These are phyloP conservation scores for Apiospora rasikravindrae DNA, from an alignment of 2,329 filamentous ascomycete species.

Conservation along the genomic window DNA sequence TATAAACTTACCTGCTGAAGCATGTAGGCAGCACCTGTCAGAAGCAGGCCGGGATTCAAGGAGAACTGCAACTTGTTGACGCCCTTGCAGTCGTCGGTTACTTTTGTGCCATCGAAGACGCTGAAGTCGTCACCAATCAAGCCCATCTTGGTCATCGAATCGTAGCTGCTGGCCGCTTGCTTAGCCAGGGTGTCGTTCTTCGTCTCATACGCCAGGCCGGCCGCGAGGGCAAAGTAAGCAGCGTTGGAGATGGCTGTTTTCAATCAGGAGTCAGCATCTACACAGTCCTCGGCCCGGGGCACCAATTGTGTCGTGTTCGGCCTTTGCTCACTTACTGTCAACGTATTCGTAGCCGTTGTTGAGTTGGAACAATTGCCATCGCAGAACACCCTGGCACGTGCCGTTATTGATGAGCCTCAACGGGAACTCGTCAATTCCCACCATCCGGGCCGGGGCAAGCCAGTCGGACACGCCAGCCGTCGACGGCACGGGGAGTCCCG, in stretches of 20 bases:
- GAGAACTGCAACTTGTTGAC: constrained; percentile 56
- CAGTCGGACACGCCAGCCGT: constrained; percentile 53
- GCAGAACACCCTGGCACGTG: constrained; percentile 62
- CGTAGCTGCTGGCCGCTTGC: constrained; percentile 61
- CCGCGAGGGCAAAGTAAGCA: constrained; percentile 54
- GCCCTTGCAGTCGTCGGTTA: constrained; percentile 47
- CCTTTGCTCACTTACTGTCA: constrained; percentile 39
- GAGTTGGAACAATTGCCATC: constrained; percentile 67
- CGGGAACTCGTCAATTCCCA: constrained; percentile 62
- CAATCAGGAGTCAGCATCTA: constrained; percentile 12
- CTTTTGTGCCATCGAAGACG: constrained; percentile 54
- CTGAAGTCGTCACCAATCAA: constrained; percentile 51
- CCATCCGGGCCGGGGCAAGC: constrained; percentile 64
- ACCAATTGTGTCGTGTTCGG: neutral
- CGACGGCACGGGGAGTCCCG: constrained; percentile 58
- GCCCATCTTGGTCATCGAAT: constrained; percentile 52
- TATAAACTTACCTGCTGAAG: constrained; percentile 45
- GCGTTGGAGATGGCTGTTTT: constrained; percentile 49
- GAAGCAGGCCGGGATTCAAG: constrained; percentile 54
- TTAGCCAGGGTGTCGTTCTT: constrained; percentile 58
- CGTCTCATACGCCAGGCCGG: constrained; percentile 67
- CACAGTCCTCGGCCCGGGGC: too few relatives aligned
- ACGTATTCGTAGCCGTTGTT: constrained; percentile 58
- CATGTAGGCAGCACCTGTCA: constrained; percentile 49
- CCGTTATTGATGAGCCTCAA: constrained; percentile 51